A percentile compares a stretch with the other conserved stretches of the same genome.
Evolutionary conservation across 2,329 filamentous ascomycete genomes (phyloP).

Genomic region (Rhynchosporium agropyri): DNA sequence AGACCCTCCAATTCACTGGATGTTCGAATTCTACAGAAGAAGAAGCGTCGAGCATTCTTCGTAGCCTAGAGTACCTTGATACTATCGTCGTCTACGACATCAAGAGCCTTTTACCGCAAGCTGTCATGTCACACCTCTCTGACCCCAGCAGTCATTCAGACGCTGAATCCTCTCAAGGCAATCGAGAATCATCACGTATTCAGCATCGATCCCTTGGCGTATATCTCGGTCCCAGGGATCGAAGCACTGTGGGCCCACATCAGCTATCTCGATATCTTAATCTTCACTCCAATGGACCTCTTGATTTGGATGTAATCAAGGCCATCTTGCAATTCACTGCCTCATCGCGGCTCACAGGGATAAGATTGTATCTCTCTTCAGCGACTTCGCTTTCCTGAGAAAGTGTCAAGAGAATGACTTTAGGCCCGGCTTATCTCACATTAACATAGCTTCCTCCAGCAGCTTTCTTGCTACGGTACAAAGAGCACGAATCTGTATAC

Average conservation of each 20-base stretch:
- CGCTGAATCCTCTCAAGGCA: conserved; percentile 19
- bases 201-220: conserved; percentile 5
- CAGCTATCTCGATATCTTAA: background rate
- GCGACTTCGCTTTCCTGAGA: background rate
- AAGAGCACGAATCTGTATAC: background rate
- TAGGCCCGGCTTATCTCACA: background rate
- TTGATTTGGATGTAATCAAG: background rate
- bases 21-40: conserved; percentile 15
- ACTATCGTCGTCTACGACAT: conserved; percentile 17
- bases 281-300: background rate
- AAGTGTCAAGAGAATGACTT: no score
- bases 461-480: background rate
- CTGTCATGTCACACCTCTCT: conserved; percentile 7
- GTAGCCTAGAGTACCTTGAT: conserved; percentile 19
- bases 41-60: conserved; percentile 17
- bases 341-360: background rate
- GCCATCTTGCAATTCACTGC: background rate
- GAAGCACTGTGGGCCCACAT: conserved; percentile 16
- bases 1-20: conserved; percentile 14
- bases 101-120: background rate
- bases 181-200: conserved; percentile 20
- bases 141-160: conserved; percentile 16
- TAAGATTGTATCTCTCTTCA: background rate
- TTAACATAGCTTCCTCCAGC: background rate
- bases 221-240: conserved; percentile 9